Base-by-base conservation (phyloP, 1,284 basidiomycete species). In the Pyrrhoderma lamaoense region DNA sequence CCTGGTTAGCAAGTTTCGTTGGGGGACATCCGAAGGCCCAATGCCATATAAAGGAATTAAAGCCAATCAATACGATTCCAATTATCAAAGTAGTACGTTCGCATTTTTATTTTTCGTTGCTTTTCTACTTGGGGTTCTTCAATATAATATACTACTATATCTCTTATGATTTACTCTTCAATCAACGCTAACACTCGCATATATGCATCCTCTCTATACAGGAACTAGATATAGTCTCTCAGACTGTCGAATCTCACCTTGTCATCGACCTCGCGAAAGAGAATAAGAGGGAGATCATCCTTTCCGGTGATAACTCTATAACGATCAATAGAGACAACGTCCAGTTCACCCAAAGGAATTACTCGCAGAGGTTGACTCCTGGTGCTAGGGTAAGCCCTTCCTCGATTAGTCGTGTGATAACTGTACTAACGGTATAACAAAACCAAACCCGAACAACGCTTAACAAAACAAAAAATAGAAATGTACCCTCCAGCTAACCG, bases 1-100 rank as follows among this genome's bases (percentile, higher is more conserved):
- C 53, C 3, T 54, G 53, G 53, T 39, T 54, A 8, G 53, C 53
- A 2, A 25, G 23, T 21, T 21, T 14, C 0, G 42, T 54, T 22
- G 53, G 48, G 8, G 37, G n/a, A 19, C 35, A 34, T 23, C 35
- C 23, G 2, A 25, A 40, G 2, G 23, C 22, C 13, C 19, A 38
- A 27, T 13, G 3, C 18, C 4, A 49, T 27, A 1, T 53, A 8
- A 21, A 14, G 7, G n/a, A 13, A 8, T 38, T 53, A 16, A 23
- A 36, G 16, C 18, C 19, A 5, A 53, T 53, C 22, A 31, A 53
- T 27, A 45, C 21, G 34, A 19, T 21, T 35, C 8, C 23, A 23
- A 4, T 49, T 45, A n/a, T 18, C 31, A 14, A 34, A 11, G 25
- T 16, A 8, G 52, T 49, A 35, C 16, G 52, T 27, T 9, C 21